phyloP scores from a whole-genome alignment of 148 eudicot genomes.

The Rheum nobile region DNA sequence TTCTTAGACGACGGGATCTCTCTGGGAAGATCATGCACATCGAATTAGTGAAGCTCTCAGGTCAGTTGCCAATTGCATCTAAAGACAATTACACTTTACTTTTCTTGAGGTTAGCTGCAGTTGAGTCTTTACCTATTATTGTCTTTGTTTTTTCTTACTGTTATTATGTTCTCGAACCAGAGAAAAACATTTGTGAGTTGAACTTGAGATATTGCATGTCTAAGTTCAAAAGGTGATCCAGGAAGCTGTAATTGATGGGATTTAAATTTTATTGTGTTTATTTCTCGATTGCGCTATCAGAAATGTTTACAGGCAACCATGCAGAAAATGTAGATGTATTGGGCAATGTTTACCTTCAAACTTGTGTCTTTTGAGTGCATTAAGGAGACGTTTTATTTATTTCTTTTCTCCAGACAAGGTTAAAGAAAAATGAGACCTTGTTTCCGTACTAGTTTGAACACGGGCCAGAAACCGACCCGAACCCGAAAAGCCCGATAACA shows the following conservation, averaged over 20 bases:
- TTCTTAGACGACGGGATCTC: not conserved
- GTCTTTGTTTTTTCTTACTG: not conserved
- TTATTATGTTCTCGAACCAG: not conserved
- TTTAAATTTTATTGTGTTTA: not conserved
- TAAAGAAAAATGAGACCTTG: too few relatives aligned
- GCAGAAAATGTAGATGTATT: not conserved
- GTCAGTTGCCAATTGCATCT: not conserved
- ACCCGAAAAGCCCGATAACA: too few relatives aligned
- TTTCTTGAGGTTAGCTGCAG: slow-evolving; percentile 6
- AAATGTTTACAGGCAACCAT: not conserved
- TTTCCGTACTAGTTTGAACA: too few relatives aligned
- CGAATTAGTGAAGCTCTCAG: not conserved
- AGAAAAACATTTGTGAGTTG: slow-evolving; percentile 6
- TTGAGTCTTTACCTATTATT: not conserved
- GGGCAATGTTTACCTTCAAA: not conserved
- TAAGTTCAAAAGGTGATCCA: not conserved
- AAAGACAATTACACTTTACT: not conserved
- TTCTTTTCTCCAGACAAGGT: not conserved
- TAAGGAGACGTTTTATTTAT: not conserved
- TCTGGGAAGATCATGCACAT: not conserved
- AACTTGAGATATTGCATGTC: not conserved
- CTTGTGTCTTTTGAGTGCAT: not conserved
- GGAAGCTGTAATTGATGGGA: slow-evolving; percentile 7
- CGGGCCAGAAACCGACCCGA: too few relatives aligned
- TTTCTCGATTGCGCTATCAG: not conserved